Conservation (phyloP, 441 rosid species). For the Eruca vesicaria region DNA sequence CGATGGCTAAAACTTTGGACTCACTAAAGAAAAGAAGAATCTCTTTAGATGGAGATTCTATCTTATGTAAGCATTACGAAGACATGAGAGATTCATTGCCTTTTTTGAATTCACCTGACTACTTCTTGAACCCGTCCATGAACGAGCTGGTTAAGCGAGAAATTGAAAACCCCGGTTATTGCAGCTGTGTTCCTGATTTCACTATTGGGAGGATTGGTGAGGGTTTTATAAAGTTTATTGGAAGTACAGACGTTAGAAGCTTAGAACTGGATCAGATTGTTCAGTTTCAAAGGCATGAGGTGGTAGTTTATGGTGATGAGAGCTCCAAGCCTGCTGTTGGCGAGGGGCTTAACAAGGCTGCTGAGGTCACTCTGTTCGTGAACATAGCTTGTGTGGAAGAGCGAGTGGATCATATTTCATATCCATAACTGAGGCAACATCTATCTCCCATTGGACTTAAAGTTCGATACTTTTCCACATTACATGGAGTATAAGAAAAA, state of each 20-base stretch:
- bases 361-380: conserved; percentile 74
- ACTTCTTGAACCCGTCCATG: conserved; percentile 67
- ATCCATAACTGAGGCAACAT: conserved; percentile 56
- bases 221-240: conserved; percentile 70
- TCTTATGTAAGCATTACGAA: conserved; percentile 21
- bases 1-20: conserved; percentile 29
- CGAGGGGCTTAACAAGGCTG: conserved; percentile 85
- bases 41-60: conserved; percentile 23
- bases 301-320: conserved; percentile 87
- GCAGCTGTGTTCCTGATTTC: conserved; percentile 69
- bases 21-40: conserved; percentile 56
- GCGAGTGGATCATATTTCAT: conserved; percentile 34
- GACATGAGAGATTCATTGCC: conserved; percentile 55
- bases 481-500: conserved; percentile 50
- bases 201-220: conserved; percentile 75
- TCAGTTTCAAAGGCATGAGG: conserved; percentile 66
- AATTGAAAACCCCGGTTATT: conserved; percentile 61
- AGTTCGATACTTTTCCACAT: conserved; percentile 53
- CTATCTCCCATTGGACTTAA: conserved; percentile 45
- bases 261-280: conserved; percentile 70
- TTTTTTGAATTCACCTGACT: conserved; percentile 46
- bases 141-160: conserved; percentile 55
- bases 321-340: conserved; percentile 72
- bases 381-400: conserved; percentile 36
- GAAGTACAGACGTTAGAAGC: conserved; percentile 76